Evolutionary conservation across 2,329 filamentous ascomycete genomes (phyloP), one percentile per base, ranked within the genome.

Genomic region (Claviceps maximensis): DNA sequence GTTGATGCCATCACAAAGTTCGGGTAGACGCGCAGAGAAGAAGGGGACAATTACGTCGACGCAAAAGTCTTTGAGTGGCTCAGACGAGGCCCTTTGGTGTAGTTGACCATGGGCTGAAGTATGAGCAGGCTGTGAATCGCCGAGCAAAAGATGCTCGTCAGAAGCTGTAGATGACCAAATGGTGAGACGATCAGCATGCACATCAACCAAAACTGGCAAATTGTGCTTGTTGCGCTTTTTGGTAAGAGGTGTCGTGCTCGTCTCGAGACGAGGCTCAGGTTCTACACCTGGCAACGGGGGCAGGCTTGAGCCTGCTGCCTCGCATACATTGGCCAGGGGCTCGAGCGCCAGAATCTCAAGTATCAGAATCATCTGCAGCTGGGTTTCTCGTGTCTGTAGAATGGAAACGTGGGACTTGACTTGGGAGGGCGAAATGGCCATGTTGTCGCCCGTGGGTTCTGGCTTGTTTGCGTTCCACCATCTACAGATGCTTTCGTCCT

Each of bases 91-190:
- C 53, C 69, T 71, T 54, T 71, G 70, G 47, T 67, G 65, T 52
- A 63, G 66, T 53, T 67, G 68, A 2, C 66, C 65, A 44, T 69
- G 68, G 2, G 58, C 56, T 1, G 64, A 59, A 5, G 63, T 59
- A 2, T 60, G 63, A 3, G 63, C 55, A 2, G 64, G 57, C 56
- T 79, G 76, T 1, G 74, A 72, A 52, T 78, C 75, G 46, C 74
- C 73, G 17, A 76, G 60, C 15, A 77, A 62, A 40, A 73, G 69
- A 54, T 77, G 66, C 52, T 80, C 77, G 57, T 85, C 79, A 23
- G 80, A 70, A 38, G 82, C 80, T 8, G 87, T 83, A 3, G 86
- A 88, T 62, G 90, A 85, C 87, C 87, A 91, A 55, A 93, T 93
- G 60, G 84, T 88, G 25, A 93, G 71, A 47, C 85, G 82, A 65